Percentiles rank a stretch among this genome's conserved stretches.
phyloP scores from a whole-genome alignment of 495 filamentous ascomycete genomes.

The Aspergillus cavernicola region DNA sequence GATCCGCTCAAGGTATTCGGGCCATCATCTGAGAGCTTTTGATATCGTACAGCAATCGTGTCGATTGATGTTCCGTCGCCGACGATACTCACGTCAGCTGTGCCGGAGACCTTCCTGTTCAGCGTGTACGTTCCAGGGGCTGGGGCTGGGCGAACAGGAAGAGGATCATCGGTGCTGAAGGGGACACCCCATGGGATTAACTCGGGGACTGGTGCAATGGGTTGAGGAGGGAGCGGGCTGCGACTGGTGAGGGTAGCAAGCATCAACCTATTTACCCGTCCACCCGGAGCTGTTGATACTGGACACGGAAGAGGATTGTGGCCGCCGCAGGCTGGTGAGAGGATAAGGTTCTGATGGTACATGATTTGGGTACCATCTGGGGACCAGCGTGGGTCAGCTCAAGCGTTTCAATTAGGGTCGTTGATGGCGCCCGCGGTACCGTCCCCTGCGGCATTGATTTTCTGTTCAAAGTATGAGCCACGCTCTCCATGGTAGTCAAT shows the following conservation, averaged over 20 bases:
- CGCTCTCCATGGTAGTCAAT: too few relatives aligned
- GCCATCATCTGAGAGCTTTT: not conserved
- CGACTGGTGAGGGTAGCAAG: conserved; percentile 16
- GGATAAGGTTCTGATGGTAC: conserved; percentile 13
- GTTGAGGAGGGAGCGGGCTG: conserved; percentile 1
- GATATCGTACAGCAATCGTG: not conserved
- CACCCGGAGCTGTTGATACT: conserved; percentile 13
- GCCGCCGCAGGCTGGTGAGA: conserved; percentile 16
- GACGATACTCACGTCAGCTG: not conserved
- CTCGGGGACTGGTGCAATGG: conserved; percentile 7
- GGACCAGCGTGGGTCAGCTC: conserved; percentile 20
- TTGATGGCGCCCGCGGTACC: conserved; percentile 14
- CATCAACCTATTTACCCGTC: conserved; percentile 17
- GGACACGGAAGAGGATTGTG: conserved; percentile 18
- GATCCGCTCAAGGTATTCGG: not conserved
- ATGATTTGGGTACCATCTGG: conserved; percentile 19
- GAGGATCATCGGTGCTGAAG: not conserved
- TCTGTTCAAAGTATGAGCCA: conserved; percentile 16
- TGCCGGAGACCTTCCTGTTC: conserved; percentile 9
- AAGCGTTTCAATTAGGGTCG: conserved; percentile 20
- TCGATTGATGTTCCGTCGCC: not conserved
- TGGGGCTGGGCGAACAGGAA: not conserved
- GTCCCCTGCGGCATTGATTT: conserved; percentile 17
- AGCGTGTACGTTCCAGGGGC: conserved; percentile 11
- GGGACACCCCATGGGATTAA: conserved; percentile 16